Percentiles rank a stretch among this genome's conserved stretches.
Conservation (phyloP, 176 grass and related monocot species). For the Oryza glaberrima region DNA sequence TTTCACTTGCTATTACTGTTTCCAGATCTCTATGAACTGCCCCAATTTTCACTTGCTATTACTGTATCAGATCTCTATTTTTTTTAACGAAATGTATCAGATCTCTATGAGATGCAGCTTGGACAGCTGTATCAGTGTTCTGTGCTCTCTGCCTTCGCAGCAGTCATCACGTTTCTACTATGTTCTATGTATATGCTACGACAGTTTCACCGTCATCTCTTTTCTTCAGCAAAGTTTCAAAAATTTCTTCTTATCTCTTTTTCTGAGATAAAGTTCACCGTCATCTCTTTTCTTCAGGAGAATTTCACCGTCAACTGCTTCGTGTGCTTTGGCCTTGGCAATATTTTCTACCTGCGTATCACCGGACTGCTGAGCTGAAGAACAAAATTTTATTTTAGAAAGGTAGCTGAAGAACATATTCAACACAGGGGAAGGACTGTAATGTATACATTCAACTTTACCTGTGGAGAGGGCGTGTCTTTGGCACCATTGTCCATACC, state of each 20-base stretch:
- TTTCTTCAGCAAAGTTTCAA: background rate
- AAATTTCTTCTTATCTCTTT: background rate
- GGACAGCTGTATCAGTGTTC: conserved; percentile 73
- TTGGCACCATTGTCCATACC: conserved; percentile 62
- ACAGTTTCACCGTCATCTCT: conserved; percentile 66
- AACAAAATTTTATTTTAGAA: background rate
- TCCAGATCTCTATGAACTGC: conserved; percentile 30
- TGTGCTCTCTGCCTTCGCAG: conserved; percentile 71
- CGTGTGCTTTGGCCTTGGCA: conserved; percentile 46
- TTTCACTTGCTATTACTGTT: background rate
- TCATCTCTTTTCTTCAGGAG: background rate
- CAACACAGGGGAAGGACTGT: background rate
- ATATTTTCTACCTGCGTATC: conserved; percentile 50
- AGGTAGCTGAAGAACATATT: background rate
- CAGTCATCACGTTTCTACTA: conserved; percentile 65
- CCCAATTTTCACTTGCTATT: no score
- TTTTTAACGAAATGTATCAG: background rate
- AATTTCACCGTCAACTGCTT: conserved; percentile 54
- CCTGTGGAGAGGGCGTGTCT: conserved; percentile 58
- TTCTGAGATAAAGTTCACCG: background rate
- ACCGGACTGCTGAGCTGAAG: conserved; percentile 32
- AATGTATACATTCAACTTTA: conserved; percentile 27
- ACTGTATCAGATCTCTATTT: no score
- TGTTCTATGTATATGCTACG: conserved; percentile 50
- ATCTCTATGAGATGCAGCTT: conserved; percentile 65